These are phyloP conservation scores for Escovopsis sp. DNA, from an alignment of 2,329 filamentous ascomycete species.

Conservation along the genomic window DNA sequence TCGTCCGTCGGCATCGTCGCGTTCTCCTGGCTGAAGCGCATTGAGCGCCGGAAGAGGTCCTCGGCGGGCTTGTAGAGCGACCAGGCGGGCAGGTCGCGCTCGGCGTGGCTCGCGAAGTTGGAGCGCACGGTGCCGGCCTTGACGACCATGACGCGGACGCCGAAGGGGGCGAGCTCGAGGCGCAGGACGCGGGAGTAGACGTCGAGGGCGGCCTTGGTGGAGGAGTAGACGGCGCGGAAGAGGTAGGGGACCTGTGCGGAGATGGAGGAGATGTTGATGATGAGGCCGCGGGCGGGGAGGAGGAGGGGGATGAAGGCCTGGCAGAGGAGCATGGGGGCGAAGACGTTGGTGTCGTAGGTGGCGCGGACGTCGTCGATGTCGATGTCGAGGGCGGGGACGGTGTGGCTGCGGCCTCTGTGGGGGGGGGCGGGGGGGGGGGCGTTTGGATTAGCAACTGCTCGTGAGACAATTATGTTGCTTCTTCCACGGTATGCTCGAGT, in stretches of 20 bases:
- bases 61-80: slow-evolving; percentile 32
- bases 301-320: slow-evolving; percentile 34
- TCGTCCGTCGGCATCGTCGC: slow-evolving; percentile 27
- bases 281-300: slow-evolving; percentile 32
- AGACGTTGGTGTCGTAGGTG: slow-evolving; percentile 42
- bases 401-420: slow-evolving; percentile 33
- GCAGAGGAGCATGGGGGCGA: slow-evolving; percentile 40
- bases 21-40: slow-evolving; percentile 33
- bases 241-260: slow-evolving; percentile 35
- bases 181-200: slow-evolving; percentile 38
- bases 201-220: slow-evolving; percentile 39
- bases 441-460: no score
- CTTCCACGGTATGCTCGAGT: no score
- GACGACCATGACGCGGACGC: slow-evolving; percentile 41
- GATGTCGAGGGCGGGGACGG: slow-evolving; percentile 35
- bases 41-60: slow-evolving; percentile 29
- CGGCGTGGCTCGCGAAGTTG: slow-evolving; percentile 28
- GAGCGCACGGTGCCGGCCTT: slow-evolving; percentile 38
- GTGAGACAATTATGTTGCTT: no score
- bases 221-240: slow-evolving; percentile 37
- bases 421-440: neutral
- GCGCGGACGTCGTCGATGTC: slow-evolving; percentile 35
- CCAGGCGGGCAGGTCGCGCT: slow-evolving; percentile 25
- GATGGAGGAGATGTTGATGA: slow-evolving; percentile 40
- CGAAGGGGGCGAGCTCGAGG: slow-evolving; percentile 36